Percentiles rank a stretch among this genome's conserved stretches.
These are phyloP conservation scores for Calonectria hawksworthii DNA, from an alignment of 2,329 filamentous ascomycete genomes.

Conservation along the genomic window DNA sequence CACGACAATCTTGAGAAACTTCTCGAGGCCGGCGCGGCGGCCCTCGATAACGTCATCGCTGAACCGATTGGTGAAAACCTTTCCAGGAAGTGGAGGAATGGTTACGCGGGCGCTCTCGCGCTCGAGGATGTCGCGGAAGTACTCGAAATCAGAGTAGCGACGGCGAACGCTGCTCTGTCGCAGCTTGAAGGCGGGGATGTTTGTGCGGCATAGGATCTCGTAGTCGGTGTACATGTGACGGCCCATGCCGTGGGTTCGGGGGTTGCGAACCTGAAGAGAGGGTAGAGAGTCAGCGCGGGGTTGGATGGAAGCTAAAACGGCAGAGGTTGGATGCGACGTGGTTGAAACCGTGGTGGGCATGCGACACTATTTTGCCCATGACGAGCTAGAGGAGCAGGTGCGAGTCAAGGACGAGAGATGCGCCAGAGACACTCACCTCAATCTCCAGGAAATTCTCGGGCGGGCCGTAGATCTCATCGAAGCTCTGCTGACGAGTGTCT, in stretches of 20 bases:
- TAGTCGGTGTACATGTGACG: slow-evolving; percentile 99
- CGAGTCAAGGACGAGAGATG: not conserved
- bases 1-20: slow-evolving; percentile 97
- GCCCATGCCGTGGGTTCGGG: slow-evolving; percentile 93
- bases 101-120: slow-evolving; percentile 94
- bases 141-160: slow-evolving; percentile 98
- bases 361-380: slow-evolving; percentile 23
- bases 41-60: slow-evolving; percentile 99
- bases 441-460: slow-evolving; percentile 99
- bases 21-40: slow-evolving; percentile 88
- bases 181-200: slow-evolving; percentile 99
- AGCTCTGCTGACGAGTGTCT: slow-evolving; percentile 89
- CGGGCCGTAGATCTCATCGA: slow-evolving; percentile 98
- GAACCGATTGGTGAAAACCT: slow-evolving; percentile 98
- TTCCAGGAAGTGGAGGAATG: slow-evolving; percentile 94
- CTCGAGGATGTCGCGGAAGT: slow-evolving; percentile 98
- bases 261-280: slow-evolving; percentile 83
- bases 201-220: slow-evolving; percentile 97
- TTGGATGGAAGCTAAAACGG: not conserved
- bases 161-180: slow-evolving; percentile 89
- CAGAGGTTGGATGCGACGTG: slow-evolving; percentile 1
- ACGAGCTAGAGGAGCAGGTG: not conserved
- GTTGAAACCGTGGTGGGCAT: not conserved
- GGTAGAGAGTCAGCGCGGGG: not conserved
- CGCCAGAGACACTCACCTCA: slow-evolving; percentile 71